phyloP scores from a whole-genome alignment of 495 filamentous ascomycete species.

The Collariella sp. region DNA sequence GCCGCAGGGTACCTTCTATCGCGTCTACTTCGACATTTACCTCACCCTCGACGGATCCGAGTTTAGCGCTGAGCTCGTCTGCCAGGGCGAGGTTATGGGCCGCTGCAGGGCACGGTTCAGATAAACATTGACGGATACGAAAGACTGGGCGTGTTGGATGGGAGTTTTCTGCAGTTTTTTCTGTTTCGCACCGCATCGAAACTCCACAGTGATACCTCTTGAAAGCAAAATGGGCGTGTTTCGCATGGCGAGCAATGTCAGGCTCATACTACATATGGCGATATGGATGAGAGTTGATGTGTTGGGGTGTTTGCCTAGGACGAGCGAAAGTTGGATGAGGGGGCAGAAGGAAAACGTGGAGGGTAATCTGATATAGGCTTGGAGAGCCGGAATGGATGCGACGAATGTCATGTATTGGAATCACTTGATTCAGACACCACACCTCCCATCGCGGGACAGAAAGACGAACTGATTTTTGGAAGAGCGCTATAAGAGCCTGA shows the following conservation, averaged over 20 bases:
- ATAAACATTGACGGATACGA: conserved; percentile 26
- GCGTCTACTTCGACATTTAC: conserved; percentile 71
- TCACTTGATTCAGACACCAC: not conserved
- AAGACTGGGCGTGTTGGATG: conserved; percentile 1
- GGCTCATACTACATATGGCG: not conserved
- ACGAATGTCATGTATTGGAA: not conserved
- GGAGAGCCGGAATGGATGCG: not conserved
- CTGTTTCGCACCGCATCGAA: conserved; percentile 20
- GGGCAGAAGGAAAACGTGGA: not conserved
- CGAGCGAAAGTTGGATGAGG: not conserved
- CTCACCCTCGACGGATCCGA: conserved; percentile 94
- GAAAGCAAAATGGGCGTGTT: conserved; percentile 18
- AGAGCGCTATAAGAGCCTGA: not conserved
- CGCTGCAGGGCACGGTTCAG: conserved; percentile 83
- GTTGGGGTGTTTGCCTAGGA: not conserved
- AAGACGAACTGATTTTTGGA: not conserved
- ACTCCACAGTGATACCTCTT: conserved; percentile 33
- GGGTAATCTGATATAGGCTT: not conserved
- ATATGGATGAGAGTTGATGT: not conserved
- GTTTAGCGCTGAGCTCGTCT: conserved; percentile 96
- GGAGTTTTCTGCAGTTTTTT: conserved; percentile 17
- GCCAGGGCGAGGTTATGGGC: conserved; percentile 98
- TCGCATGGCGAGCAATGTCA: conserved; percentile 12
- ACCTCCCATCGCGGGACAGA: conserved; percentile 1
- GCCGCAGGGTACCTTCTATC: conserved; percentile 96